Conservation (phyloP, 345 rosid genomes). For the Arabis hirsuta region DNA sequence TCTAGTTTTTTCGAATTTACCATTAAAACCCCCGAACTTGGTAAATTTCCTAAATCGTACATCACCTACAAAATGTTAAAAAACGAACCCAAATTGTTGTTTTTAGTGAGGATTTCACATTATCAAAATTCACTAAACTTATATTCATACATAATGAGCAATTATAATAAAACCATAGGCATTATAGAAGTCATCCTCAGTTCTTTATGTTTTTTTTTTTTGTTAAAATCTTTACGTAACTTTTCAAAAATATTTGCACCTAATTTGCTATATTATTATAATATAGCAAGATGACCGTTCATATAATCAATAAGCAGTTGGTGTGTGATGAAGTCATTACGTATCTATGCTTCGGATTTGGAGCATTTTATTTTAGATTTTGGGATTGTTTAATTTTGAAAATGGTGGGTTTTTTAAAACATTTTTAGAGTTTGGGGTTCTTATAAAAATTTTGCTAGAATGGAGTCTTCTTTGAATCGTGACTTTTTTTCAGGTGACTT, state of each 20-base stretch:
- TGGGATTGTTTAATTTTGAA: not conserved
- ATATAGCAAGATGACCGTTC: constrained; percentile 6
- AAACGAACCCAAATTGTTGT: constrained; percentile 4
- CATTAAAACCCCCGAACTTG: constrained; percentile 11
- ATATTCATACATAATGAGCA: not conserved
- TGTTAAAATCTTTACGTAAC: not conserved
- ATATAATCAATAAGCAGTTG: constrained; percentile 19
- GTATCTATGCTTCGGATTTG: constrained; percentile 21
- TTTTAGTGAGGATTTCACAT: not conserved
- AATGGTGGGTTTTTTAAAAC: not conserved
- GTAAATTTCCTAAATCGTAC: constrained; percentile 22
- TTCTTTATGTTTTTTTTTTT: not conserved
- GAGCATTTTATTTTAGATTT: not conserved
- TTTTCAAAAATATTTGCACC: not conserved
- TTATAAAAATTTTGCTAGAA: constrained; percentile 2
- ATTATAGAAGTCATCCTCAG: not conserved
- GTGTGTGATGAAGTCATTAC: constrained; percentile 19
- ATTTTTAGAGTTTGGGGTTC: not conserved
- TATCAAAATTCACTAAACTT: not conserved
- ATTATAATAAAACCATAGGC: not conserved
- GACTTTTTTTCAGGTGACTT: constrained; percentile 32
- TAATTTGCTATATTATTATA: not conserved
- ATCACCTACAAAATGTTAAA: not conserved
- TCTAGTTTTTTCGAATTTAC: constrained; percentile 1
- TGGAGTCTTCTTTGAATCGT: not conserved